These are phyloP conservation scores for Xenoacremonium recifei DNA, from an alignment of 2,329 filamentous ascomycete species.

Conservation along the genomic window DNA sequence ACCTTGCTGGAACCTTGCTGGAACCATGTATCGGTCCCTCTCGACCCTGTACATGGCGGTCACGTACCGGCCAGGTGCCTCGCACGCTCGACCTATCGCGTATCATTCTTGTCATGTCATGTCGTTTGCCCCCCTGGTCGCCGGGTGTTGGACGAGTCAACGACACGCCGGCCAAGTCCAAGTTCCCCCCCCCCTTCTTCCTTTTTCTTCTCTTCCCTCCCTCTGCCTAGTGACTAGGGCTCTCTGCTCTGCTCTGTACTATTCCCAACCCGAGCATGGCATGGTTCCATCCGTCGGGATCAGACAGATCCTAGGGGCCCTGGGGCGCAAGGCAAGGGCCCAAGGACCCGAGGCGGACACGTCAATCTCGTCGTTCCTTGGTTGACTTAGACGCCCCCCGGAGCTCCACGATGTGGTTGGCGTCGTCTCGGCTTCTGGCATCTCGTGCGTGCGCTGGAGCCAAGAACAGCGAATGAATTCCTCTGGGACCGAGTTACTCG, in stretches of 20 bases:
- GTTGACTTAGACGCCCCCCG: slow-evolving; percentile 4
- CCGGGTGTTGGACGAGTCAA: too few species aligned
- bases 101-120: too few species aligned
- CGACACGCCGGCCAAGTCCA: too few species aligned
- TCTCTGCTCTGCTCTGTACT: slow-evolving; percentile 5
- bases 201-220: slow-evolving; percentile 4
- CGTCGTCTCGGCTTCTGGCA: slow-evolving; percentile 8
- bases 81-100: too few species aligned
- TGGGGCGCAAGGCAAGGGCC: too few species aligned
- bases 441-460: neutral
- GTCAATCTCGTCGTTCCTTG: slow-evolving; percentile 19
- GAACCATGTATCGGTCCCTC: too few species aligned
- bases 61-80: too few species aligned
- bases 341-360: slow-evolving; percentile 23
- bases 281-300: slow-evolving; percentile 20
- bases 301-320: slow-evolving; percentile 27
- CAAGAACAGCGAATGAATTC: slow-evolving; percentile 14
- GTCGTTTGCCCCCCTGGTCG: too few species aligned
- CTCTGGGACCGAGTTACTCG: slow-evolving; percentile 4
- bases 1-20: too few species aligned
- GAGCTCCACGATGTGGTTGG: slow-evolving; percentile 9
- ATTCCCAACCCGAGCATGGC: slow-evolving; percentile 5
- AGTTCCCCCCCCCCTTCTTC: neutral
- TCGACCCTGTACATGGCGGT: too few species aligned
- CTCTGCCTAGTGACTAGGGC: neutral